Percentiles rank a stretch among this genome's conserved stretches.
Conservation (phyloP, 345 rosid species). For the Garcia nutans region DNA sequence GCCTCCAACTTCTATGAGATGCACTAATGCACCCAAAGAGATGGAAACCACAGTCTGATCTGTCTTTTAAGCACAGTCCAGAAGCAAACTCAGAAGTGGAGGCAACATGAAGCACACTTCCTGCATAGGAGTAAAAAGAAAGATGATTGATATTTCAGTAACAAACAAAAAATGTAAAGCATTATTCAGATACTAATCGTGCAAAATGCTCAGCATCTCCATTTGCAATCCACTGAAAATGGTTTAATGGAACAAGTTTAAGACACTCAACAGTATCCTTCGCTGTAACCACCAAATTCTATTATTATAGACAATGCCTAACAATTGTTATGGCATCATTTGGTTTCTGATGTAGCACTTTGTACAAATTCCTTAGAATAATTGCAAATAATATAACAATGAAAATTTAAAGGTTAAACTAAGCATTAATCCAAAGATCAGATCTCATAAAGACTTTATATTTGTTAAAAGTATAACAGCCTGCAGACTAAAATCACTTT, state of each 20-base stretch:
- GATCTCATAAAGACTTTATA: neutral
- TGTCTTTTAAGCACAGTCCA: constrained; percentile 94
- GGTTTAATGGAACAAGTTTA: too few species aligned
- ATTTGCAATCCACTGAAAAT: too few species aligned
- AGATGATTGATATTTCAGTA: constrained; percentile 13
- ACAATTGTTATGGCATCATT: neutral
- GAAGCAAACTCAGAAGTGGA: constrained; percentile 81
- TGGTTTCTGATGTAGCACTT: neutral
- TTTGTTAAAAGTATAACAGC: neutral
- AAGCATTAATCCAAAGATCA: neutral
- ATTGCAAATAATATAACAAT: neutral
- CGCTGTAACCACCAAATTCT: neutral
- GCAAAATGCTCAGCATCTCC: neutral
- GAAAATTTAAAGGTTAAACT: neutral
- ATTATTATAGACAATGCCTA: neutral
- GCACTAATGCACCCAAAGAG: constrained; percentile 90
- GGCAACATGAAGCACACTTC: constrained; percentile 99
- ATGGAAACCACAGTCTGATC: constrained; percentile 98
- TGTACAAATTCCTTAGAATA: neutral
- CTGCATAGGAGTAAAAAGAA: constrained; percentile 42
- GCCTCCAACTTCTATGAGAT: constrained; percentile 98
- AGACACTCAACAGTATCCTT: neutral
- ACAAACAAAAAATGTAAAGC: neutral
- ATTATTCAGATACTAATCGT: neutral
- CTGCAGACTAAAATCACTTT: neutral